phyloP scores from a whole-genome alignment of 306 rosid genomes.

The Argentina anserina region DNA sequence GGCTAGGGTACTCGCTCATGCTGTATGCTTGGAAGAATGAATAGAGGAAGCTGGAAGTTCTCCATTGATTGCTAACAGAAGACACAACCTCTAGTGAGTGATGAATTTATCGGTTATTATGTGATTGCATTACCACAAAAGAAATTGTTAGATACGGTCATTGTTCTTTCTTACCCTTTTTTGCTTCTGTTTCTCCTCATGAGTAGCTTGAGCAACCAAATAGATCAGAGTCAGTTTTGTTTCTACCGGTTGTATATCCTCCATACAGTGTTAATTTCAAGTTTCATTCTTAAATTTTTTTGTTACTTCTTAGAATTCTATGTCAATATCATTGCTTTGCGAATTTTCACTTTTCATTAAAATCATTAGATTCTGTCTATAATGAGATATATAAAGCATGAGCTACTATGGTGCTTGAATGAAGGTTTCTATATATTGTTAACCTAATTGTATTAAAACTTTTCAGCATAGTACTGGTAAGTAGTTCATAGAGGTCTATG shows the following conservation, averaged over 20 bases:
- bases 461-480: background rate
- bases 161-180: constrained; percentile 37
- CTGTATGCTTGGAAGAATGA: constrained; percentile 90
- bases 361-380: background rate
- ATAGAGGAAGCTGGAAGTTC: constrained; percentile 42
- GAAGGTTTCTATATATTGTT: background rate
- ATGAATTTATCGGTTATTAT: constrained; percentile 39
- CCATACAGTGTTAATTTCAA: constrained; percentile 35
- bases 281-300: constrained; percentile 21
- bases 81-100: constrained; percentile 42
- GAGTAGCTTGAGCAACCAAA: constrained; percentile 43
- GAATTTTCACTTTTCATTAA: constrained; percentile 5
- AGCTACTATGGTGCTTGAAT: background rate
- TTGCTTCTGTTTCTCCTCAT: constrained; percentile 24
- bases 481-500: background rate
- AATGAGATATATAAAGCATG: background rate
- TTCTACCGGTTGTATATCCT: constrained; percentile 53
- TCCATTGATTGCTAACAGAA: constrained; percentile 53
- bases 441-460: background rate
- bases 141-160: constrained; percentile 35
- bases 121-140: constrained; percentile 40
- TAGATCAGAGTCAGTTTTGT: constrained; percentile 37
- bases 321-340: constrained; percentile 2
- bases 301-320: constrained; percentile 18
- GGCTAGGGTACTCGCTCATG: constrained; percentile 68